These are phyloP conservation scores for Penicillium salamii DNA, from an alignment of 495 filamentous ascomycete genomes.

Conservation along the genomic window DNA sequence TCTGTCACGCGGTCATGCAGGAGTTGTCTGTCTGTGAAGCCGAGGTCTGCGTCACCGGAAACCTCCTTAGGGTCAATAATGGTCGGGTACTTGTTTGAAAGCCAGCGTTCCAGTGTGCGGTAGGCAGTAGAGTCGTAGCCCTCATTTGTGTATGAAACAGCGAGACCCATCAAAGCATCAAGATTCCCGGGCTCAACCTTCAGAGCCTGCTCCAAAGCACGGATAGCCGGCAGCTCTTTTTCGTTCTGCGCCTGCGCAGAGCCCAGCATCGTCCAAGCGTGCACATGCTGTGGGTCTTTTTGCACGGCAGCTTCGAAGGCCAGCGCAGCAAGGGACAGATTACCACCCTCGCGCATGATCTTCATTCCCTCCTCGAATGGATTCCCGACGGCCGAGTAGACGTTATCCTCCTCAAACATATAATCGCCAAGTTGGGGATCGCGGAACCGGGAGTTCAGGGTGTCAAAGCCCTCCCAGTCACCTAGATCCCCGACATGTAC, in stretches of 20 bases:
- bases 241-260: conserved; percentile 95
- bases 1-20: conserved; percentile 88
- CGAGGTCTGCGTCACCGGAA: conserved; percentile 68
- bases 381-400: conserved; percentile 71
- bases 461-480: conserved; percentile 70
- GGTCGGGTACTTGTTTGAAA: conserved; percentile 84
- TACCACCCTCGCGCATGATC: conserved; percentile 88
- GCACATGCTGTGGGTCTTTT: conserved; percentile 79
- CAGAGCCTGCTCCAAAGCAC: conserved; percentile 89
- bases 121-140: conserved; percentile 97
- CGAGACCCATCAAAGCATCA: conserved; percentile 87
- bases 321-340: conserved; percentile 87
- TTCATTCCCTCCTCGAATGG: conserved; percentile 88
- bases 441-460: conserved; percentile 54
- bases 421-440: conserved; percentile 84
- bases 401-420: conserved; percentile 90
- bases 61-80: conserved; percentile 68
- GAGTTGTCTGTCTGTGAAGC: conserved; percentile 87
- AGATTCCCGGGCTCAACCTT: conserved; percentile 84
- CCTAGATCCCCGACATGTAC: conserved; percentile 66
- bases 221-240: conserved; percentile 95
- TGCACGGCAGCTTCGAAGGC: conserved; percentile 98
- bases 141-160: conserved; percentile 98
- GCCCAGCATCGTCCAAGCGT: conserved; percentile 91
- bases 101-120: conserved; percentile 94